A percentile compares a stretch with the other conserved stretches of the same genome.
These are phyloP conservation scores for Juglanconis juglandina DNA, from an alignment of 2,329 filamentous ascomycete genomes.

Conservation along the genomic window DNA sequence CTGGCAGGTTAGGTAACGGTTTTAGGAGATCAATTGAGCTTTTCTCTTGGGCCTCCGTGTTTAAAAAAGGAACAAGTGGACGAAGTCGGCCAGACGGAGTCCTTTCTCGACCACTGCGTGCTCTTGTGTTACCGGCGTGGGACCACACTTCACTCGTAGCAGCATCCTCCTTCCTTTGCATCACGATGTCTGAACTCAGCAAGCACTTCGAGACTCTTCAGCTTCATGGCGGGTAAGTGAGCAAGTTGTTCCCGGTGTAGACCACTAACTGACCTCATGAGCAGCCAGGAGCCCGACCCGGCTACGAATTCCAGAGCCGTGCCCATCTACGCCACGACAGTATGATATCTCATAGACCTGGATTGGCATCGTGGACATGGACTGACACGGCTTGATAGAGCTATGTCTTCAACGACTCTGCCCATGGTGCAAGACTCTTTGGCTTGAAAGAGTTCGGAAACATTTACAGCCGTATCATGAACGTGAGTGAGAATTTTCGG, in stretches of 20 bases:
- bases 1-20: slow-evolving; percentile 1
- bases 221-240: slow-evolving; percentile 73
- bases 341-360: slow-evolving; percentile 29
- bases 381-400: slow-evolving; percentile 51
- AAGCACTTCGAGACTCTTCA: slow-evolving; percentile 80
- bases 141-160: too few species aligned
- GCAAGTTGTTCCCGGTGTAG: not conserved
- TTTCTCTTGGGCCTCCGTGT: not conserved
- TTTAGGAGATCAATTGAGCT: not conserved
- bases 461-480: slow-evolving; percentile 96
- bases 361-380: not conserved
- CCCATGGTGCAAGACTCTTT: slow-evolving; percentile 90
- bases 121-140: not conserved
- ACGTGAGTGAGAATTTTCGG: slow-evolving; percentile 52
- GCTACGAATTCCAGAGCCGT: slow-evolving; percentile 84
- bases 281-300: slow-evolving; percentile 74
- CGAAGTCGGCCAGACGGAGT: too few species aligned
- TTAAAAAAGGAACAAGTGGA: not conserved
- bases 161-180: not conserved
- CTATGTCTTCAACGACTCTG: slow-evolving; percentile 91
- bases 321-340: slow-evolving; percentile 92
- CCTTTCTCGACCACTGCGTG: too few species aligned
- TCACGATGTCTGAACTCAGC: slow-evolving; percentile 45
- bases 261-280: slow-evolving; percentile 4
- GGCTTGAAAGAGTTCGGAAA: slow-evolving; percentile 96